Percentiles rank a stretch among this genome's conserved stretches.
Evolutionary conservation across 2,329 filamentous ascomycete species (phyloP).

Genomic region (Ciborinia camelliae): DNA sequence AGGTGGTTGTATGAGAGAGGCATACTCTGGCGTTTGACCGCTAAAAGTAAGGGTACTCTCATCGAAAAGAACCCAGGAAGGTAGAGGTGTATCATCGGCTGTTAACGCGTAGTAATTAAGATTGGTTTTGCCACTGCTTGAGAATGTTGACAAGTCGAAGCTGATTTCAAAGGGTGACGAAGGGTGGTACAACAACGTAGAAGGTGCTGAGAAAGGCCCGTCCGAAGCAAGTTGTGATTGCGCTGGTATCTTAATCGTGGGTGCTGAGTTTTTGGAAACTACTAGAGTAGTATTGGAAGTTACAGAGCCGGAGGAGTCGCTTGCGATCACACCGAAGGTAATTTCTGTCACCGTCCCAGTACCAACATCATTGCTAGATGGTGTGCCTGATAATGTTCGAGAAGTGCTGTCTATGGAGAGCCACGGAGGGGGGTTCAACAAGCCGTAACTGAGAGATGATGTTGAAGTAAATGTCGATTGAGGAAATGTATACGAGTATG

Average conservation of each 20-base stretch:
- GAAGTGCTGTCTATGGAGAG: conserved; percentile 64
- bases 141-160: conserved; percentile 61
- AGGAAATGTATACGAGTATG: conserved; percentile 70
- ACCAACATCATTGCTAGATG: conserved; percentile 52
- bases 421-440: conserved; percentile 68
- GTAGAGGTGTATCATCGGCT: conserved; percentile 74
- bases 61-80: conserved; percentile 81
- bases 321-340: conserved; percentile 63
- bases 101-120: conserved; percentile 76
- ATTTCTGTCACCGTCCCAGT: conserved; percentile 48
- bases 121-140: conserved; percentile 39
- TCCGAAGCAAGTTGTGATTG: conserved; percentile 55
- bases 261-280: conserved; percentile 57
- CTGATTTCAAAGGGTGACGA: conserved; percentile 51
- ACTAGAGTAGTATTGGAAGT: conserved; percentile 67
- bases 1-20: conserved; percentile 61
- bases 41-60: conserved; percentile 60
- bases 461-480: conserved; percentile 67
- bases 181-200: conserved; percentile 55
- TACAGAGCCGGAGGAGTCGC: conserved; percentile 60
- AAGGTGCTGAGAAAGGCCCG: conserved; percentile 58
- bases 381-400: conserved; percentile 69
- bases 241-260: conserved; percentile 54
- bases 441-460: conserved; percentile 59
- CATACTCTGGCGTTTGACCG: conserved; percentile 64